Base-by-base conservation (phyloP, 305 asterid species). In the Fraxinus platypoda region DNA sequence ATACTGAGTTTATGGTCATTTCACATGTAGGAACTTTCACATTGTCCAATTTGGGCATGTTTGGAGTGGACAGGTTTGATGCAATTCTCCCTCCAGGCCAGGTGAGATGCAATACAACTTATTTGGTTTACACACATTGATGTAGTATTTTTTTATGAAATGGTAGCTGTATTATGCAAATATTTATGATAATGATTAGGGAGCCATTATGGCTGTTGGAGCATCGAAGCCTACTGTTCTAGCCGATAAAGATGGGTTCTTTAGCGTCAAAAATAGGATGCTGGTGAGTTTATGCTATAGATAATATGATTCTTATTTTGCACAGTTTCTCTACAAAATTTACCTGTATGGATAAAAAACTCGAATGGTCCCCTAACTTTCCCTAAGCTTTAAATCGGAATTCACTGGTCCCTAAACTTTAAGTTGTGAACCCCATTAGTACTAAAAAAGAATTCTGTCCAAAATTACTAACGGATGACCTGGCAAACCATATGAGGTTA, bases 41-140 rank as follows among this genome's bases (percentile, higher is more conserved):
- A 0, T 77, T 96, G 76, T 93, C 99, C 38, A 96, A 96, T 85
- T 87, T 96, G 90, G 98, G 99, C 78, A 94, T 96, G 99, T 94
- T 93, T 88, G 98, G 98, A 88, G 98, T 93, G 79, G 98, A 96
- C 87, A 87, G 95, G 66, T 96, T 94, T 86, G 99, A 96, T 88
- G 98, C 99, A 79, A 94, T 96, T 85, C 97, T 96, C 87, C 99
- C 99, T 66, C 98, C 99, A 3, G 98, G 97, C 84, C 97, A 94
- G 98, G 98, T 94, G 75, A 84, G 89, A 79, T 38, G 3, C 74
- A 57, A 75, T 31, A 8, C 77, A 33, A 52, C 37, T 77, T 70
- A 77, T 76, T 70, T 71, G 75, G 41, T 31, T 71, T 71, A 31
- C 26, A 26, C 23, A 21, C 15, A 31, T 0, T 17, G 34, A 59